Percentiles rank a stretch among this genome's conserved stretches.
phyloP scores from a whole-genome alignment of 352 stramenopile species.

The Phytophthora pini region DNA sequence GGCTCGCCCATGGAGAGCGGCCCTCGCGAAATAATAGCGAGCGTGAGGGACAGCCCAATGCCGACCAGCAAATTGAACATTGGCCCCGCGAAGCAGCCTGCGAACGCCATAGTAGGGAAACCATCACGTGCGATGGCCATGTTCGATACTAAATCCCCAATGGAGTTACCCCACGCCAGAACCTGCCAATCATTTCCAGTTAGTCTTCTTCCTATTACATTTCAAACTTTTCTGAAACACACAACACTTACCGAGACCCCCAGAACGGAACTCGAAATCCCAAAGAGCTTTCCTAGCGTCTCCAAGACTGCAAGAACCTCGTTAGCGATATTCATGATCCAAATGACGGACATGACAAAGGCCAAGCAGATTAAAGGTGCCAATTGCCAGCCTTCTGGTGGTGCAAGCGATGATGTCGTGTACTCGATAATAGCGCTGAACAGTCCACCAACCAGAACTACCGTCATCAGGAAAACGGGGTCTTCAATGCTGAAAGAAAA shows the following conservation, averaged over 20 bases:
- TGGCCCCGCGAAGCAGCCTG: conserved; percentile 80
- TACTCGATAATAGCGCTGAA: conserved; percentile 56
- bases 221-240: not conserved
- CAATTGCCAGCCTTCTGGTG: conserved; percentile 55
- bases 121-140: conserved; percentile 81
- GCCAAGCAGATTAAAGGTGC: conserved; percentile 72
- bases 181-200: conserved; percentile 47
- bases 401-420: conserved; percentile 47
- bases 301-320: conserved; percentile 80
- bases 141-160: conserved; percentile 81
- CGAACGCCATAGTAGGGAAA: conserved; percentile 86
- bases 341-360: conserved; percentile 87
- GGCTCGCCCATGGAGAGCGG: conserved; percentile 62
- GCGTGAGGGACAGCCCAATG: conserved; percentile 69
- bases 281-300: conserved; percentile 74
- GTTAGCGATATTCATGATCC: conserved; percentile 89
- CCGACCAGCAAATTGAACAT: conserved; percentile 86
- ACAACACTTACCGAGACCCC: conserved; percentile 69
- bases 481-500: conserved; percentile 60
- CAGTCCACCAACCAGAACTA: conserved; percentile 52
- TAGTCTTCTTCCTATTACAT: not conserved
- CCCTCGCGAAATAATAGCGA: conserved; percentile 61
- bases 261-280: conserved; percentile 78
- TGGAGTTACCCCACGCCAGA: conserved; percentile 82
- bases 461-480: conserved; percentile 48